Conservation (phyloP, 768 basidiomycete genomes). For the Boletus vermiculosoides region DNA sequence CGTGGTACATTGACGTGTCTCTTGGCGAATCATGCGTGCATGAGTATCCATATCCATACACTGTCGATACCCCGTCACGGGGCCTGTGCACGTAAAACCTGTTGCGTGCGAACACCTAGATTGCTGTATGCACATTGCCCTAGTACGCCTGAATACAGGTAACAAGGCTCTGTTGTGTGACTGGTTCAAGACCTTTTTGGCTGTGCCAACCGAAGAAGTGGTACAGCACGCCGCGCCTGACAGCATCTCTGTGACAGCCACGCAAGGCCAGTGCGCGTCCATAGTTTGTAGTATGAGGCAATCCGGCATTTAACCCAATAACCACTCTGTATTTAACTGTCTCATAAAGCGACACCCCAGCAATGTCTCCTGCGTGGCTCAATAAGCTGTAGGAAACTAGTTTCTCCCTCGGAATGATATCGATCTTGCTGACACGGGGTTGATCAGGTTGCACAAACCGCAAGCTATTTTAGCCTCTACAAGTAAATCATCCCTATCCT, state of each 20-base stretch:
- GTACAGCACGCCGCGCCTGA: not conserved
- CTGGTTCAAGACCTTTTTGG: too few relatives aligned
- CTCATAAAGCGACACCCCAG: not conserved
- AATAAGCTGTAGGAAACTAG: conserved; percentile 6
- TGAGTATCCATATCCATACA: too few relatives aligned
- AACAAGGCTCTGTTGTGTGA: too few relatives aligned
- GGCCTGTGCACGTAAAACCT: not conserved
- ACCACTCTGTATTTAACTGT: not conserved
- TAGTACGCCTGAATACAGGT: too few relatives aligned
- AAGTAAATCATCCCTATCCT: not conserved
- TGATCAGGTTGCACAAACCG: conserved; percentile 1
- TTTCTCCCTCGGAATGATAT: not conserved
- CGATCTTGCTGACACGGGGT: not conserved
- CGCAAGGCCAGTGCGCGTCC: not conserved
- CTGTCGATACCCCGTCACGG: not conserved
- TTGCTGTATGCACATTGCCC: not conserved
- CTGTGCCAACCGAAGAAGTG: too few relatives aligned
- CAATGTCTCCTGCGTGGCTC: conserved; percentile 6
- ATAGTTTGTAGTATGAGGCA: not conserved
- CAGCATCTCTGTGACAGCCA: not conserved
- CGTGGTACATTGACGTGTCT: not conserved
- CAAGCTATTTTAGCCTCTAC: not conserved
- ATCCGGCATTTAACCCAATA: not conserved
- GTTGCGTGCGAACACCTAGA: not conserved
- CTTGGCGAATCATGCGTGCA: too few relatives aligned